A percentile compares a stretch with the other conserved stretches of the same genome.
These are phyloP conservation scores for Globisporangium rhizosaccharum DNA, from an alignment of 352 stramenopile genomes.

Conservation along the genomic window DNA sequence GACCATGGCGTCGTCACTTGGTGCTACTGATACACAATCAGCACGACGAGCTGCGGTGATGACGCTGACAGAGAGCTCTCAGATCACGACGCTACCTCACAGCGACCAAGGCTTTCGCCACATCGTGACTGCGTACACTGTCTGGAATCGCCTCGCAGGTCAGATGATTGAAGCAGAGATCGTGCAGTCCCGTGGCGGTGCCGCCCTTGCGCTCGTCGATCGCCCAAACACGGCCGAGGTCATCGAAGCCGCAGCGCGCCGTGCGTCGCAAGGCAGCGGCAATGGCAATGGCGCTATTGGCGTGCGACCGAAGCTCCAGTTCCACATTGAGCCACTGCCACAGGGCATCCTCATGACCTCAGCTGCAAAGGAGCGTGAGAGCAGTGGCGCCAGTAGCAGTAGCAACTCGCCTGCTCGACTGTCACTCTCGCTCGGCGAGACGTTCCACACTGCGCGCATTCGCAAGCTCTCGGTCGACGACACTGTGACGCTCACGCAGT, in stretches of 20 bases:
- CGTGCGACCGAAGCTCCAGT: conserved; percentile 31
- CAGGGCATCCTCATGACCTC: conserved; percentile 28
- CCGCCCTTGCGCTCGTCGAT: background rate
- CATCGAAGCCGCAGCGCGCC: background rate
- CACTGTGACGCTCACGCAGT: conserved; percentile 22
- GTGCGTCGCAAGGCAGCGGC: background rate
- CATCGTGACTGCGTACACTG: conserved; percentile 31
- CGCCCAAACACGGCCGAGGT: background rate
- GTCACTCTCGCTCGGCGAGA: conserved; percentile 25
- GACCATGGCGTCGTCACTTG: background rate
- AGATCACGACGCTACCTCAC: background rate
- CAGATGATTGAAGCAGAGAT: conserved; percentile 38
- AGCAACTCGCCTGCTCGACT: background rate
- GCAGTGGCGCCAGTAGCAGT: background rate
- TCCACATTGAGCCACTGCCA: conserved; percentile 36
- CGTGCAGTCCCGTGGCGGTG: conserved; percentile 26
- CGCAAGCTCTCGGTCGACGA: conserved; percentile 27
- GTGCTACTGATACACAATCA: background rate
- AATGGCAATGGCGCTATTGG: background rate
- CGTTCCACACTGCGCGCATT: conserved; percentile 37
- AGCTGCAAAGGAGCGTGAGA: conserved; percentile 4
- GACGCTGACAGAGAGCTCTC: background rate
- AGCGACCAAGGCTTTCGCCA: conserved; percentile 15
- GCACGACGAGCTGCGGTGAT: too few species aligned
- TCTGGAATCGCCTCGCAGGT: conserved; percentile 37